Base-by-base conservation (phyloP, 2,329 filamentous ascomycete species). In the Neonectria punicea region DNA sequence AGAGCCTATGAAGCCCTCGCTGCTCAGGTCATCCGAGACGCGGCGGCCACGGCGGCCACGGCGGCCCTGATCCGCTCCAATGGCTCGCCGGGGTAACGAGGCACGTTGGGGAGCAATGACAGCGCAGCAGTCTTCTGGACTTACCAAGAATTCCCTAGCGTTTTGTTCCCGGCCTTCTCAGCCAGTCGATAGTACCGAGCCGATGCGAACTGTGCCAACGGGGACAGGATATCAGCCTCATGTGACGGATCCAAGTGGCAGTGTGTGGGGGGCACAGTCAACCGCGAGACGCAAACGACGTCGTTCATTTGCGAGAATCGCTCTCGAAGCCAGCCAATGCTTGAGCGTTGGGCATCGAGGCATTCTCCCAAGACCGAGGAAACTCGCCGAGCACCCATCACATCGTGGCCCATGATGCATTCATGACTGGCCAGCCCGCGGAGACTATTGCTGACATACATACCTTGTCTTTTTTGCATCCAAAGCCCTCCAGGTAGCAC, bases 401-500 rank as follows among this genome's bases (percentile, higher is more conserved):
- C 65, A 63, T 58, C 53, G 53, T 58, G n/a, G 51, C 46, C 10
- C 25, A 49, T 50, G 61, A 58, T 32, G 47, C 32, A n/a, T 10
- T 43, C 36, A 55, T 58, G 20, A 58, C 51, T 58, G 60, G 54
- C 43, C 18, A 25, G 34, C 55, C 54, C 49, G 63, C 25, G 43
- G 34, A 65, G 47, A 58, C 63, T 54, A 60, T 41, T 62, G 46
- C 54, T 54, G 43, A 58, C 62, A 51, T 50, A 88, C 93, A 81
- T 86, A 98, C 95, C 92, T 97, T 98, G 84, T 99, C 94, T 80
- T 98, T 99, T 80, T 94, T 96, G 76, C 94, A 95, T 36, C 96
- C 96, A 80, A 97, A 97, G n/a, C 96, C 96, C 77, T 98, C 92
- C 30, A 97, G 80, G 85, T 96, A 98, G 83, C 96, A 99, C 93